Base-by-base conservation (phyloP, 129 eudicot species). In the Tanacetum coccineum region DNA sequence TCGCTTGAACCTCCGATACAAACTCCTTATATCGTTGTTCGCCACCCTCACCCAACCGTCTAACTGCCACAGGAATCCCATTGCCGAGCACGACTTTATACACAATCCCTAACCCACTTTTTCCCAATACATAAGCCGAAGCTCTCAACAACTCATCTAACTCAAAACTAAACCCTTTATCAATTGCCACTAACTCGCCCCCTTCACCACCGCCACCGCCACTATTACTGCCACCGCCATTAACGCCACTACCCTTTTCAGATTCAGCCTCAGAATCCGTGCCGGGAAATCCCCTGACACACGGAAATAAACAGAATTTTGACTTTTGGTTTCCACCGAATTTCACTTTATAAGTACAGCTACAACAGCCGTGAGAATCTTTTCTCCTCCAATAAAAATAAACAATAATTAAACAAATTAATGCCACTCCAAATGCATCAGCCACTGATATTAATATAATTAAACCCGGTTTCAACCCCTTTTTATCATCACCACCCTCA, bases 41-140 rank as follows among this genome's bases (percentile, higher is more conserved):
- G 0, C 99, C 99, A 10, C 99, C 99, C 68, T 94, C 99, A 3
- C 99, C 97, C 79, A 94, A 67, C 84, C 97, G 76, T 67, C 99
- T 77, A 11, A 94, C 97, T 1, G 99, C 99, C 82, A 89, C 97
- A 9, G 99, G 97, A 36, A 85, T 76, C 30, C 99, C 99, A 67
- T 85, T 94, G 8, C 97, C 95, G 4, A 94, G 83, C 66, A 94
- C 99, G 47, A 89, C 99, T 72, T 94, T 94, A 56, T 94, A 94
- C 75, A 94, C 99, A 66, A 94, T 94, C 51, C 99, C 99, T 73
- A 94, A 65, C 63, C 95, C 89, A 20, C 99, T 94, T 67, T 94
- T 94, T 32, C 99, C 99, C 79, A 89, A 71, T 45, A 94, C 99
- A 80, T 94, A 94, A 70, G 97, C 99, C 2, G 99, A 89, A 4